Conservation (phyloP, 148 eudicot species). For the Diospyros kaki region DNA sequence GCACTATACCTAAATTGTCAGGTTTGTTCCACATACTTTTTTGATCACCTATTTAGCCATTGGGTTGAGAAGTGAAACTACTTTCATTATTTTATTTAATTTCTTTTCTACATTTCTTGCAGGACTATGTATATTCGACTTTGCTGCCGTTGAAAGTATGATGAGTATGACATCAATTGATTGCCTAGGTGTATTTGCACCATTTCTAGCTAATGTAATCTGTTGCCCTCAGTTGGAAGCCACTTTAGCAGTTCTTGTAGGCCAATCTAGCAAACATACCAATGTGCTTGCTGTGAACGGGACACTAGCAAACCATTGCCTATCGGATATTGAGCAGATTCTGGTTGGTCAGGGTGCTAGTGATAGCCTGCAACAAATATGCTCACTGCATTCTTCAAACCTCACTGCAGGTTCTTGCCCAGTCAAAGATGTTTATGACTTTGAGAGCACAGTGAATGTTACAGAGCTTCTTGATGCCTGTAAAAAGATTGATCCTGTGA, state of each 20-base stretch:
- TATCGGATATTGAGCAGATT: slow-evolving; percentile 75
- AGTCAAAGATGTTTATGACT: slow-evolving; percentile 60
- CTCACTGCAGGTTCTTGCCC: slow-evolving; percentile 91
- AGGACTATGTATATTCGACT: slow-evolving; percentile 77
- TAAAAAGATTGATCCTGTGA: slow-evolving; percentile 71
- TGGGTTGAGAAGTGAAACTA: neutral
- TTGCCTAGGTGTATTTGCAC: slow-evolving; percentile 66
- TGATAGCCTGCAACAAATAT: slow-evolving; percentile 53
- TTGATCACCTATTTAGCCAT: neutral
- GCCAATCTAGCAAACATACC: slow-evolving; percentile 75
- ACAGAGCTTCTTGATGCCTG: slow-evolving; percentile 63
- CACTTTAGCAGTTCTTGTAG: slow-evolving; percentile 65
- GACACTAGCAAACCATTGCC: slow-evolving; percentile 63
- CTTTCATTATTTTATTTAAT: neutral
- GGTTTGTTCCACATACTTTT: slow-evolving; percentile 37
- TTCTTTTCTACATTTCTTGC: slow-evolving; percentile 15
- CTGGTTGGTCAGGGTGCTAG: slow-evolving; percentile 77
- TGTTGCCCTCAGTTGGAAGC: slow-evolving; percentile 96
- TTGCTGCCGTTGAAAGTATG: slow-evolving; percentile 53
- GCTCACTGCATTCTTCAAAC: slow-evolving; percentile 63
- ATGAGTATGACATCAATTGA: slow-evolving; percentile 73
- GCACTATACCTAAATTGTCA: slow-evolving; percentile 78
- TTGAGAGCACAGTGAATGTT: slow-evolving; percentile 64
- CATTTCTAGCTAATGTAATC: slow-evolving; percentile 74
- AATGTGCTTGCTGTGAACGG: slow-evolving; percentile 59